These are phyloP conservation scores for Petunia axillaris DNA, from an alignment of 257 asterid species.

Conservation along the genomic window DNA sequence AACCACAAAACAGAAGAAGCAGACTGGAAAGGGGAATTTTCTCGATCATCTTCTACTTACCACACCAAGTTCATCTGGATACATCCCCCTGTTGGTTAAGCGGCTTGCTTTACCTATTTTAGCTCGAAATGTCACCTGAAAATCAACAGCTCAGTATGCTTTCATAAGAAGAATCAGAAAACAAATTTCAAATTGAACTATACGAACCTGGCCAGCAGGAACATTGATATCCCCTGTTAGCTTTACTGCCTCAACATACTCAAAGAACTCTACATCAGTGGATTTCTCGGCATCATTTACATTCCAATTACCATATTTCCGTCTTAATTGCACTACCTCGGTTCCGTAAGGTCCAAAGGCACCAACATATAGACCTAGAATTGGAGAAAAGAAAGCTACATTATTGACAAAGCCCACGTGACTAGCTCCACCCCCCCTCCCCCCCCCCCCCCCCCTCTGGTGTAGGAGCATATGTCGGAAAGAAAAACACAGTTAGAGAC, in stretches of 20 bases:
- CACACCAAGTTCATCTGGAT: conserved; percentile 92
- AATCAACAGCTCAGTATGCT: conserved; percentile 22
- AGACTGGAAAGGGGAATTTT: neutral
- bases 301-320: conserved; percentile 94
- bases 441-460: neutral
- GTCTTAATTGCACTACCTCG: conserved; percentile 88
- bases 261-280: conserved; percentile 84
- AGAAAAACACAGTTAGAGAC: neutral
- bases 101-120: conserved; percentile 76
- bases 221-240: conserved; percentile 95
- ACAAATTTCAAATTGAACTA: conserved; percentile 10
- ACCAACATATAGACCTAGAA: conserved; percentile 86
- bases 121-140: conserved; percentile 91
- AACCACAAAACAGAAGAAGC: neutral
- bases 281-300: conserved; percentile 51
- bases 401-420: conserved; percentile 13
- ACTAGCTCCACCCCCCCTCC: neutral
- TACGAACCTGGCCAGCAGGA: conserved; percentile 90
- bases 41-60: conserved; percentile 43
- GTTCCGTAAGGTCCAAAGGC: conserved; percentile 98
- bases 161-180: conserved; percentile 21
- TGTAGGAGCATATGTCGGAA: neutral
- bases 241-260: conserved; percentile 97
- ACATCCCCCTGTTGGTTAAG: conserved; percentile 66
- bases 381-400: conserved; percentile 27